These are phyloP conservation scores for Saturnispora halmiae DNA, from an alignment of 805 yeast genomes.

Conservation along the genomic window DNA sequence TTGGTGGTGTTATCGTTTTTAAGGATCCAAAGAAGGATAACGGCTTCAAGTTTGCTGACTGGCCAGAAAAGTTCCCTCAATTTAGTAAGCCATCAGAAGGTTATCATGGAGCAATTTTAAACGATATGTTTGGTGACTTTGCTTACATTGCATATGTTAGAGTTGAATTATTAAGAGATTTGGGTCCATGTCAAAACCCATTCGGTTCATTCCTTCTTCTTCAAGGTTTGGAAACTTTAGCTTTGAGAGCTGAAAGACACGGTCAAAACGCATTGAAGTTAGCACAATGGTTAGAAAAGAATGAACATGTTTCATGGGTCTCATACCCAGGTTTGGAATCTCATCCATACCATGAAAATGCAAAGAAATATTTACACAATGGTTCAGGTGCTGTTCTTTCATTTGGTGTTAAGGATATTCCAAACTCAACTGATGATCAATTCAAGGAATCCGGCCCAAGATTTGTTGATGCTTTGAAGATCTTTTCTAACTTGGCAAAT, in stretches of 20 bases:
- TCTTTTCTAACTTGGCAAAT: constrained; percentile 90
- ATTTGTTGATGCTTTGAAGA: constrained; percentile 73
- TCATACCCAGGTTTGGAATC: constrained; percentile 84
- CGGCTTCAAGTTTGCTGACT: constrained; percentile 81
- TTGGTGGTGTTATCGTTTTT: constrained; percentile 75
- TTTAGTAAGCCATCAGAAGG: constrained; percentile 87
- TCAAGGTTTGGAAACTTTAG: constrained; percentile 91
- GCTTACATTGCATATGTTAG: constrained; percentile 78
- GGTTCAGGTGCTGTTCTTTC: constrained; percentile 87
- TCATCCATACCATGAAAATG: constrained; percentile 68
- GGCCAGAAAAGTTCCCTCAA: constrained; percentile 86
- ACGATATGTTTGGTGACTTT: constrained; percentile 70
- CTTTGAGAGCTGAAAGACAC: constrained; percentile 91
- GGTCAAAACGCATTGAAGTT: constrained; percentile 71
- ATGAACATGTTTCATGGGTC: constrained; percentile 72
- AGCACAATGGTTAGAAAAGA: constrained; percentile 65
- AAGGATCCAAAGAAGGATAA: constrained; percentile 55
- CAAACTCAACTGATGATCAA: constrained; percentile 40
- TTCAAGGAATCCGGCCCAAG: constrained; percentile 72
- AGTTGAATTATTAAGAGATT: constrained; percentile 79
- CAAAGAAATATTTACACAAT: constrained; percentile 70
- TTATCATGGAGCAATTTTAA: constrained; percentile 79
- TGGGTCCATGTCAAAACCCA: constrained; percentile 85
- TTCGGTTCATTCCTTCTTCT: constrained; percentile 77
- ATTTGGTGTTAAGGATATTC: constrained; percentile 71